Conservation (phyloP, 805 yeast genomes). For the Barnettozyma wickerhamii region DNA sequence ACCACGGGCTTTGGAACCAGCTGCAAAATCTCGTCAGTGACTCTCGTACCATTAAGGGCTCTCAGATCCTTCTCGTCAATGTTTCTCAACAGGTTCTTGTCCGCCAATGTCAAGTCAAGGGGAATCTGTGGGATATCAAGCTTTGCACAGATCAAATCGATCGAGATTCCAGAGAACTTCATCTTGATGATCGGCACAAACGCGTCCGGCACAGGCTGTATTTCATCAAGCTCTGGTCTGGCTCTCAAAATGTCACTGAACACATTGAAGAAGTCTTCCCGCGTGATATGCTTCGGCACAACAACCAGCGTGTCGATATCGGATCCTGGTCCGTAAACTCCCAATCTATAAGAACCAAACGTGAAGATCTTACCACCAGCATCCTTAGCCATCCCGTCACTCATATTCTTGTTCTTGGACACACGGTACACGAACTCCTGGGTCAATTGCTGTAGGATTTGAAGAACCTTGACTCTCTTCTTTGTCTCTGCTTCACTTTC, state of each 20-base stretch:
- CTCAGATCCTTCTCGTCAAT: conserved; percentile 89
- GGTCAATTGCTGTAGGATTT: conserved; percentile 64
- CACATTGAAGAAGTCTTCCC: conserved; percentile 85
- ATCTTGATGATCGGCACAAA: conserved; percentile 95
- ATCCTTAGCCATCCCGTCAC: conserved; percentile 95
- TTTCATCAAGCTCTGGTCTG: conserved; percentile 83
- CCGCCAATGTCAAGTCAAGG: conserved; percentile 63
- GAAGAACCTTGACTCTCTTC: conserved; percentile 72
- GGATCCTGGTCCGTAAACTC: conserved; percentile 97
- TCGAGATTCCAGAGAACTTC: conserved; percentile 85
- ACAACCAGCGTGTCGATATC: conserved; percentile 97
- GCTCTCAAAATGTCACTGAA: conserved; percentile 65
- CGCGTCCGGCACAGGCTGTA: conserved; percentile 93
- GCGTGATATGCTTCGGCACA: conserved; percentile 90
- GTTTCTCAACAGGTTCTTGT: conserved; percentile 80
- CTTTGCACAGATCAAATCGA: conserved; percentile 84
- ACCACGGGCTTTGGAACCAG: conserved; percentile 91
- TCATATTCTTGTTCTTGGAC: conserved; percentile 80
- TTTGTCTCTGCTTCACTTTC: conserved; percentile 82
- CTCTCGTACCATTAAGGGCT: conserved; percentile 93
- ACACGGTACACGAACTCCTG: conserved; percentile 82
- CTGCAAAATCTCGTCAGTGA: conserved; percentile 87
- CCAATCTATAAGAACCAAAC: conserved; percentile 89
- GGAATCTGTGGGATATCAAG: conserved; percentile 86
- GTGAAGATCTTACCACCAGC: conserved; percentile 98